Evolutionary conservation across 129 eudicot species (phyloP).

Genomic region (Deinandra increscens): DNA sequence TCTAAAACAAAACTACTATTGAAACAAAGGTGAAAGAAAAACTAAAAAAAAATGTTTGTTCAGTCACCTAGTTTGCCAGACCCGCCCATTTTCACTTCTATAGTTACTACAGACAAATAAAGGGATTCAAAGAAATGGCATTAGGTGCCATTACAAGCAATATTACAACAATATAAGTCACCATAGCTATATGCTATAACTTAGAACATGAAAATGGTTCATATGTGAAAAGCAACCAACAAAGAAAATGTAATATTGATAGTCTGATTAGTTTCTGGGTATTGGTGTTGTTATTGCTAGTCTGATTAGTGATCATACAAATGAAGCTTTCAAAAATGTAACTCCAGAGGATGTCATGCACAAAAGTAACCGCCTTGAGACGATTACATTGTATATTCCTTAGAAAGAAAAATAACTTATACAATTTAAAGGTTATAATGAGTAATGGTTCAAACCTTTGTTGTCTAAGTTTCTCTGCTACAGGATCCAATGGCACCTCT

Average conservation of each 20-base stretch:
- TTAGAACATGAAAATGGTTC: neutral
- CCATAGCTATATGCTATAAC: neutral
- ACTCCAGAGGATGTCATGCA: neutral
- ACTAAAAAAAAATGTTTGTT: neutral
- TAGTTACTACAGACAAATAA: neutral
- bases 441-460: constrained; percentile 51
- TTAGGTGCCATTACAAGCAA: neutral
- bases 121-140: neutral
- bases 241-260: neutral
- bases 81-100: neutral
- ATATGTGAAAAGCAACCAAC: constrained; percentile 3
- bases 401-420: neutral
- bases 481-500: constrained; percentile 73
- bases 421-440: neutral
- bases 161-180: neutral
- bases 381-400: neutral
- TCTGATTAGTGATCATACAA: neutral
- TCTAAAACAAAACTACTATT: neutral
- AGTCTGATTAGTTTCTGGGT: too few relatives aligned
- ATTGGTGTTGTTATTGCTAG: too few relatives aligned
- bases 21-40: neutral
- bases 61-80: neutral
- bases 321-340: constrained; percentile 9
- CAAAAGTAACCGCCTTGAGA: constrained; percentile 6
- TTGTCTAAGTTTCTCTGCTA: constrained; percentile 86